A percentile compares a stretch with the other conserved stretches of the same genome.
Conservation (phyloP, 1,284 basidiomycete genomes). For the Fomitiporia mediterranea region DNA sequence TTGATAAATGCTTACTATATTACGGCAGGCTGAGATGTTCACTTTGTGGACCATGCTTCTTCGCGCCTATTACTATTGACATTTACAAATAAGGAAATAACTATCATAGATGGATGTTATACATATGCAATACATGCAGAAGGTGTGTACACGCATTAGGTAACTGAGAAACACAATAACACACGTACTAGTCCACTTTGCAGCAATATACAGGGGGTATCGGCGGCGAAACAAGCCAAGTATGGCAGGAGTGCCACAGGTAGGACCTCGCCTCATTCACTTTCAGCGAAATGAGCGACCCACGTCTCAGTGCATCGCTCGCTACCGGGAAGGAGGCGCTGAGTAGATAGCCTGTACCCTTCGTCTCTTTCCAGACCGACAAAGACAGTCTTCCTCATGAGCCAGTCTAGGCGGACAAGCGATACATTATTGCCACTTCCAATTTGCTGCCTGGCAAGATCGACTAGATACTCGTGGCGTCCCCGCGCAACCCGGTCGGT, state of each 20-base stretch:
- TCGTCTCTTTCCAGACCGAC: constrained; percentile 54
- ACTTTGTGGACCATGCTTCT: too few species aligned
- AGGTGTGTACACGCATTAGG: too few species aligned
- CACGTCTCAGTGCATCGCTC: constrained; percentile 35
- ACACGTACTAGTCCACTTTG: too few species aligned
- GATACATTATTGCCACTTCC: neutral
- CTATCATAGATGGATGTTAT: too few species aligned
- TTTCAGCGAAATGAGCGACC: constrained; percentile 32
- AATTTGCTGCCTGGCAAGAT: neutral
- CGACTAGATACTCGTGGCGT: neutral
- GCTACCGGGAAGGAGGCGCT: constrained; percentile 41
- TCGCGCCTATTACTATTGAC: too few species aligned
- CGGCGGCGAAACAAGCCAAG: too few species aligned
- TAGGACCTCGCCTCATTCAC: neutral
- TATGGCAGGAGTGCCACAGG: too few species aligned
- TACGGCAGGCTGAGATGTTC: too few species aligned
- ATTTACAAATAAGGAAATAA: too few species aligned
- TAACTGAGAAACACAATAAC: too few species aligned
- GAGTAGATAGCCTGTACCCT: constrained; percentile 40
- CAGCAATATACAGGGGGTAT: neutral
- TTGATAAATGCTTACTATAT: too few species aligned
- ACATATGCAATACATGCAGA: too few species aligned
- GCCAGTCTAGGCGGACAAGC: constrained; percentile 44
- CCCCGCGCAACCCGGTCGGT: neutral
- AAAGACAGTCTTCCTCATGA: constrained; percentile 51